A percentile compares a stretch with the other conserved stretches of the same genome.
These are phyloP conservation scores for Aspergillus funiculosus DNA, from an alignment of 495 filamentous ascomycete genomes.

Conservation along the genomic window DNA sequence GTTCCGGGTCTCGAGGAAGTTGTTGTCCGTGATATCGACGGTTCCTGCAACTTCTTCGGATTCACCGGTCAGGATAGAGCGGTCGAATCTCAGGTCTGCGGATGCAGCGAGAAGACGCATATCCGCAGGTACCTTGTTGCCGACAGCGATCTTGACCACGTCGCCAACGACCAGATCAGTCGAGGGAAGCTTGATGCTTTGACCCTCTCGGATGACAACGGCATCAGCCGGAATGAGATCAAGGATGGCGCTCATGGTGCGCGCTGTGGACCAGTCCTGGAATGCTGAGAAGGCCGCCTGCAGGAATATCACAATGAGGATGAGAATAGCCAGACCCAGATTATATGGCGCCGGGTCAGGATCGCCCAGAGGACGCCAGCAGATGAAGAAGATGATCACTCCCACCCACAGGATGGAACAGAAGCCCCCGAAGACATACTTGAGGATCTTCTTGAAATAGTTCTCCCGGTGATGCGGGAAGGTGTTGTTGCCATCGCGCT, in stretches of 20 bases:
- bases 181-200: constrained; percentile 36
- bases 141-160: constrained; percentile 54
- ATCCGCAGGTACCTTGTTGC: constrained; percentile 65
- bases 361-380: constrained; percentile 64
- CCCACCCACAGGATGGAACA: constrained; percentile 59
- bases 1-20: constrained; percentile 67
- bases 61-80: constrained; percentile 65
- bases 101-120: constrained; percentile 59
- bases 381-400: constrained; percentile 58
- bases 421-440: constrained; percentile 66
- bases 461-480: constrained; percentile 54
- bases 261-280: constrained; percentile 56
- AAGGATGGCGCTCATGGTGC: constrained; percentile 59
- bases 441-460: constrained; percentile 50
- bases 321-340: constrained; percentile 59
- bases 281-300: constrained; percentile 65
- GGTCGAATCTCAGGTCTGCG: constrained; percentile 59
- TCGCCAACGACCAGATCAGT: constrained; percentile 62
- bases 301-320: constrained; percentile 58
- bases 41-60: constrained; percentile 51
- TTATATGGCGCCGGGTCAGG: constrained; percentile 61
- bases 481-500: constrained; percentile 56
- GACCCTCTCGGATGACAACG: constrained; percentile 50
- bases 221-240: constrained; percentile 63
- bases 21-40: constrained; percentile 54